These are phyloP conservation scores for Lichtheimia corymbifera DNA, from an alignment of 371 early-diverging fungal genomes.

Conservation along the genomic window DNA sequence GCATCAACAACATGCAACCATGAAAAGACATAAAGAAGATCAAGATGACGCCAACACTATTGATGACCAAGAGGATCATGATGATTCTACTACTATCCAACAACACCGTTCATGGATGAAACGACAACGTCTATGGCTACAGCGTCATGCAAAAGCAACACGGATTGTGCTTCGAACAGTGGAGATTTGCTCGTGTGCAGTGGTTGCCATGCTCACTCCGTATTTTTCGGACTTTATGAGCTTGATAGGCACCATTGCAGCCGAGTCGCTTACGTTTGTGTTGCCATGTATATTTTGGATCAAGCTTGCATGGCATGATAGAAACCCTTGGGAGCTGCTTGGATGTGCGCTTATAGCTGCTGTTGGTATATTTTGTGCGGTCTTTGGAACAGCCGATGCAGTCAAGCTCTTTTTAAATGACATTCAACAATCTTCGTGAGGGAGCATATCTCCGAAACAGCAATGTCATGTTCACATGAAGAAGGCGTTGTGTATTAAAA, in stretches of 20 bases:
- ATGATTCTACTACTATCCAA: neutral
- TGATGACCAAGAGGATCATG: neutral
- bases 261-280: slow-evolving; percentile 76
- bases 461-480: no score
- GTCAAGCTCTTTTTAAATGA: slow-evolving; percentile 50
- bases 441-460: neutral
- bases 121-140: neutral
- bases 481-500: no score
- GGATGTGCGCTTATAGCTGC: slow-evolving; percentile 54
- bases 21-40: neutral
- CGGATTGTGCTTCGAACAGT: slow-evolving; percentile 58
- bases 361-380: slow-evolving; percentile 67
- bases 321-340: slow-evolving; percentile 49
- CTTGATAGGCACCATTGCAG: slow-evolving; percentile 78
- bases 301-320: slow-evolving; percentile 60
- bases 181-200: slow-evolving; percentile 48
- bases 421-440: neutral
- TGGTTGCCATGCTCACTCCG: slow-evolving; percentile 73
- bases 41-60: neutral
- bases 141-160: slow-evolving; percentile 27
- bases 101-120: neutral
- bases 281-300: slow-evolving; percentile 80
- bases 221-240: slow-evolving; percentile 83
- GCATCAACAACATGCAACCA: neutral
- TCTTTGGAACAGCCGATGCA: slow-evolving; percentile 76